Evolutionary conservation across 2,329 filamentous ascomycete genomes (phyloP).

Genomic region (Cladophialophora exuberans): DNA sequence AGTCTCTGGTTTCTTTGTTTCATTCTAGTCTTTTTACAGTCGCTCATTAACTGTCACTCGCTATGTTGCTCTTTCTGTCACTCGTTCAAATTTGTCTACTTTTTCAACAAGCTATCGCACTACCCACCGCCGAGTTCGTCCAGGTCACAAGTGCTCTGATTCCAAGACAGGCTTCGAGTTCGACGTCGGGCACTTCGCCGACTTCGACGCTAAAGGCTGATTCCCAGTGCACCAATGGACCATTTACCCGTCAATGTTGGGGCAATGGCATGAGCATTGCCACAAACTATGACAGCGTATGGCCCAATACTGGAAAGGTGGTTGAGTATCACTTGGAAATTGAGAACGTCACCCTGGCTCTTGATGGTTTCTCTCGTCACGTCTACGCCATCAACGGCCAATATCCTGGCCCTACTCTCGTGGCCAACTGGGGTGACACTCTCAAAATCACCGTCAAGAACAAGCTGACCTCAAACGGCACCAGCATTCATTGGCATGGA

Average conservation of each 20-base stretch:
- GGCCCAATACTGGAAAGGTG: constrained; percentile 34
- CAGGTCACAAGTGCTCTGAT: constrained; percentile 20
- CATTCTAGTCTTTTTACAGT: background rate
- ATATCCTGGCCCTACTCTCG: constrained; percentile 69
- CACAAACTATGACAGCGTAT: constrained; percentile 34
- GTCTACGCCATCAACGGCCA: constrained; percentile 61
- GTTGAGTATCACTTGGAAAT: constrained; percentile 33
- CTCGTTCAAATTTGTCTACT: constrained; percentile 25
- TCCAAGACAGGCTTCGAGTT: constrained; percentile 13
- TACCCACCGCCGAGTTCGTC: constrained; percentile 26
- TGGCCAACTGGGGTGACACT: constrained; percentile 65
- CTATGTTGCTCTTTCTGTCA: constrained; percentile 26
- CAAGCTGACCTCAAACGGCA: constrained; percentile 58
- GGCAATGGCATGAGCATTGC: constrained; percentile 33
- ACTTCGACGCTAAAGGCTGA: constrained; percentile 20
- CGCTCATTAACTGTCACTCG: constrained; percentile 15
- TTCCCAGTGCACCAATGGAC: constrained; percentile 30
- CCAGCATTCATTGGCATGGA: constrained; percentile 66
- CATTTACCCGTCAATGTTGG: constrained; percentile 34
- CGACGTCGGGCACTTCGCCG: constrained; percentile 14
- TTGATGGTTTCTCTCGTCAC: constrained; percentile 48
- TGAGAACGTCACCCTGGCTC: constrained; percentile 43
- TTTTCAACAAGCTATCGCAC: constrained; percentile 15
- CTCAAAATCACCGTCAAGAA: constrained; percentile 61
- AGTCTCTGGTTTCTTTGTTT: background rate